These are phyloP conservation scores for Phytopythium vexans DNA, from an alignment of 352 stramenopile genomes.

Conservation along the genomic window DNA sequence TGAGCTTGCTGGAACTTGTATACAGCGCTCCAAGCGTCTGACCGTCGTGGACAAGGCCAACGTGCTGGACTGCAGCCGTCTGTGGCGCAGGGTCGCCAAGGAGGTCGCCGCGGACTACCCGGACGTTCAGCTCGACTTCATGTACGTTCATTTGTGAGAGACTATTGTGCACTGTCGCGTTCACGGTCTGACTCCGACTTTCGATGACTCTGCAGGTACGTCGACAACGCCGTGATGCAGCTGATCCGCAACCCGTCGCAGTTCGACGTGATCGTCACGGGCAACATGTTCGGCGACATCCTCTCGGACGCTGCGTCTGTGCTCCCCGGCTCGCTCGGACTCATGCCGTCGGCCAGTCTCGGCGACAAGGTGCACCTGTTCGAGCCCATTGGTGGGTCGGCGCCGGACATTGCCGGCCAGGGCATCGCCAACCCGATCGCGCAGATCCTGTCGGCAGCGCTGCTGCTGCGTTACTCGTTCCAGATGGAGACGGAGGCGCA, in stretches of 20 bases:
- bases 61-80: constrained; percentile 95
- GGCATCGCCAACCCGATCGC: constrained; percentile 97
- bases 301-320: constrained; percentile 97
- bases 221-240: constrained; percentile 99
- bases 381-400: constrained; percentile 97
- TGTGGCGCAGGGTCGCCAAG: constrained; percentile 92
- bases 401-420: constrained; percentile 97
- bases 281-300: constrained; percentile 99
- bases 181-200: neutral
- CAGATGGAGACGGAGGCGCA: constrained; percentile 75
- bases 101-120: constrained; percentile 89
- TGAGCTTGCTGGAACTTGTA: constrained; percentile 34
- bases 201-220: constrained; percentile 93
- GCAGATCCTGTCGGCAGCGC: constrained; percentile 96
- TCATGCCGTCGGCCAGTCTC: constrained; percentile 98
- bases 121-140: constrained; percentile 95
- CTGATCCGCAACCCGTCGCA: constrained; percentile 97
- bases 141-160: constrained; percentile 39
- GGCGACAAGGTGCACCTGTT: constrained; percentile 92
- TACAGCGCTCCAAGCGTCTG: constrained; percentile 91
- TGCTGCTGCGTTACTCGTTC: constrained; percentile 96
- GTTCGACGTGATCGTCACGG: constrained; percentile 99
- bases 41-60: constrained; percentile 99
- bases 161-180: neutral
- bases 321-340: constrained; percentile 96